phyloP scores from a whole-genome alignment of 1,139 yeast genomes.

The Dujonia santamariae region DNA sequence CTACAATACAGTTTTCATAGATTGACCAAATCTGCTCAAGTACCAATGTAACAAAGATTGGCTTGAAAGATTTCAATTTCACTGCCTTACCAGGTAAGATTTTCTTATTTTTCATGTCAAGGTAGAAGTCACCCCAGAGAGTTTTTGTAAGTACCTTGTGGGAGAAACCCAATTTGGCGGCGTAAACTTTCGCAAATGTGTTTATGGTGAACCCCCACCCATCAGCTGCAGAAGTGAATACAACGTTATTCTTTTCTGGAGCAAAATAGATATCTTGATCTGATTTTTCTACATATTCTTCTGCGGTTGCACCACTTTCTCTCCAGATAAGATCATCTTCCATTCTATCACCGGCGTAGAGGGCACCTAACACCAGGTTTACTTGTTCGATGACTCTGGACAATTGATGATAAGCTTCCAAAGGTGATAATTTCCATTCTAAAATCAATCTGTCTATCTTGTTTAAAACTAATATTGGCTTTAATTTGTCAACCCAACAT shows the following conservation, averaged over 20 bases:
- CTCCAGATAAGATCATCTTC: slow-evolving; percentile 84
- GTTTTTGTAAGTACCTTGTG: slow-evolving; percentile 76
- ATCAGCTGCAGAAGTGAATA: slow-evolving; percentile 91
- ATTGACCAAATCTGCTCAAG: slow-evolving; percentile 92
- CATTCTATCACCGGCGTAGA: slow-evolving; percentile 92
- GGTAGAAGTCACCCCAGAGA: slow-evolving; percentile 93
- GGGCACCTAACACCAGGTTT: slow-evolving; percentile 90
- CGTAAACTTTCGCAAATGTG: slow-evolving; percentile 85
- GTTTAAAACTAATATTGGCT: slow-evolving; percentile 87
- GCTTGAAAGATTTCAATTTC: slow-evolving; percentile 54
- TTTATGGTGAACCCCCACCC: slow-evolving; percentile 97
- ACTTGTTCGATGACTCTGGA: slow-evolving; percentile 84
- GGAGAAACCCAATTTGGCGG: slow-evolving; percentile 80
- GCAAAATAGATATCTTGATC: slow-evolving; percentile 86
- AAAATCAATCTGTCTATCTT: slow-evolving; percentile 84
- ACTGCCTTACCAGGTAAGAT: slow-evolving; percentile 59
- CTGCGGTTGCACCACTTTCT: slow-evolving; percentile 50
- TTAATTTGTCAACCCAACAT: slow-evolving; percentile 90
- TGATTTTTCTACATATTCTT: slow-evolving; percentile 68
- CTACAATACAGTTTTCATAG: slow-evolving; percentile 65
- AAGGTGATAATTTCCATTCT: slow-evolving; percentile 78
- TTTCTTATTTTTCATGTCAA: slow-evolving; percentile 87
- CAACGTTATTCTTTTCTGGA: slow-evolving; percentile 87
- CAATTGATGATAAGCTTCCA: slow-evolving; percentile 83
- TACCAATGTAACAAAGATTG: slow-evolving; percentile 83